Percentiles rank a stretch among this genome's conserved stretches.
Evolutionary conservation across 805 yeast species (phyloP).

Genomic region (Sugiyamaella floridensis): DNA sequence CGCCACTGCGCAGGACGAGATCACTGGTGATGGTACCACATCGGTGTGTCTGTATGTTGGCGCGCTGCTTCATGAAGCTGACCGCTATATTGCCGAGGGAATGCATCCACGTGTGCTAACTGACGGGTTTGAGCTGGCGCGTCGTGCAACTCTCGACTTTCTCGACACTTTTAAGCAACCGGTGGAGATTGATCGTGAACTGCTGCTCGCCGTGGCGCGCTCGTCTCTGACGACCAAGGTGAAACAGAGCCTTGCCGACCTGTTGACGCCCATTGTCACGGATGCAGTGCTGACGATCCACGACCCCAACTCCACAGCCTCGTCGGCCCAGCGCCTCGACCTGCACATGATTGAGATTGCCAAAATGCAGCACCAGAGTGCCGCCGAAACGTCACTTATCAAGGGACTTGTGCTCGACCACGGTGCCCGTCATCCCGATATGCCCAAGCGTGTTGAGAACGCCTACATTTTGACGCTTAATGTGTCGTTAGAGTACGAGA

Average conservation of each 20-base stretch:
- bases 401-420: conserved; percentile 93
- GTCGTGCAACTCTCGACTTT: conserved; percentile 63
- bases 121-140: conserved; percentile 91
- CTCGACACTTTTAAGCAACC: conserved; percentile 55
- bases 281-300: conserved; percentile 87
- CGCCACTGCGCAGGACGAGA: conserved; percentile 97
- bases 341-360: conserved; percentile 96
- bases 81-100: conserved; percentile 85
- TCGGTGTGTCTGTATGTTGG: conserved; percentile 93
- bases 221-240: conserved; percentile 87
- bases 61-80: conserved; percentile 89
- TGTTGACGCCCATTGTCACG: conserved; percentile 87
- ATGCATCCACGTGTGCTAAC: conserved; percentile 91
- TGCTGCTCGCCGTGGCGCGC: conserved; percentile 84
- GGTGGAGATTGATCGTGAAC: conserved; percentile 66
- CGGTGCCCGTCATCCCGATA: conserved; percentile 98
- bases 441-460: conserved; percentile 84
- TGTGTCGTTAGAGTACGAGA: conserved; percentile 93
- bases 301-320: conserved; percentile 33
- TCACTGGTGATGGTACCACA: conserved; percentile 99
- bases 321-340: conserved; percentile 47
- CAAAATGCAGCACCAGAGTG: conserved; percentile 93
- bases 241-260: conserved; percentile 63
- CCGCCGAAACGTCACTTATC: conserved; percentile 74
- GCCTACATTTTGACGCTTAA: conserved; percentile 82